Evolutionary conservation across 2,329 filamentous ascomycete species (phyloP), one percentile per base, ranked within the genome.

Genomic region (Aureobasidium namibiae): DNA sequence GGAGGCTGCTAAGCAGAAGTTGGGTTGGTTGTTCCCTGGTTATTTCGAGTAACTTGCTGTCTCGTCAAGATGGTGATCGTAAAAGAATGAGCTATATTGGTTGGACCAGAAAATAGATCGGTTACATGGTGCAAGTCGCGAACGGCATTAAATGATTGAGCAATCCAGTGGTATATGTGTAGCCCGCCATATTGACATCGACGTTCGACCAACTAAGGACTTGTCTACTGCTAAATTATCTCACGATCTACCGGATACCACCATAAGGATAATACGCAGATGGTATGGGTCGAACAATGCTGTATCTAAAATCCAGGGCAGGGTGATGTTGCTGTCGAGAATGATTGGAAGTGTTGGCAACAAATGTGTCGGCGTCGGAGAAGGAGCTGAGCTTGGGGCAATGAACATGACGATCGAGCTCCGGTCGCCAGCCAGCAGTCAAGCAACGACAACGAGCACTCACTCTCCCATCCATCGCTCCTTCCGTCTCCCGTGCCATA

Each of bases 21-120:
- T 96, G 56, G 82, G 87, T 68, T 99, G 88, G 79, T 76, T 99
- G 60, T 97, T 96, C 76, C 91, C 92, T 1, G 88, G 86, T 1
- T 91, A 92, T 72, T 90, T 82, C 65, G 73, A 78, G 46, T 79
- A 63, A 31, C 44, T 29, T 14, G 23, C 31, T 21, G 46, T 16
- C 14, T 49, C 39, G 24, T 16, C 14, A 18, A 11, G 49, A 29
- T 14, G 9, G 21, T 39, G 8, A 11, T n/a, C 9, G 9, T 21
- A 24, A 3, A 26, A n/a, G n/a, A n/a, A n/a, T 26, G n/a, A 31
- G 16, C 24, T 8, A 10, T 42, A 42, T 41, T n/a, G n/a, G n/a
- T n/a, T n/a, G n/a, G n/a, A n/a, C n/a, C n/a, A n/a, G n/a, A n/a
- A n/a, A n/a, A n/a, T n/a, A n/a, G n/a, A n/a, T n/a, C n/a, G n/a